These are phyloP conservation scores for Bertia moriformis DNA, from an alignment of 2,329 filamentous ascomycete genomes.

Conservation along the genomic window DNA sequence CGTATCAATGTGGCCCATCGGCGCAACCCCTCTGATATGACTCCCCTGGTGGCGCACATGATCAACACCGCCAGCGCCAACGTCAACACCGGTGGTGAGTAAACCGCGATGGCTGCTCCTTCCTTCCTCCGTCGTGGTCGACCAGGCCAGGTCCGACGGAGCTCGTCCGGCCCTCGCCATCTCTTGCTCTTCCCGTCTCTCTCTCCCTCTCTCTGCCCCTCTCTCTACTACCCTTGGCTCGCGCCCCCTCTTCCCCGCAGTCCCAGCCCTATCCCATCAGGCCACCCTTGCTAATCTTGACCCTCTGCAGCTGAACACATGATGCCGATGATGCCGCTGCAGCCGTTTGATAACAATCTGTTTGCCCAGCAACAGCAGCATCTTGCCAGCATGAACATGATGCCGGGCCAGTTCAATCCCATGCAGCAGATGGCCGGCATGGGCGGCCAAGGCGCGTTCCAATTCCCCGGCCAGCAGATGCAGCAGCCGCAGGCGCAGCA, in stretches of 20 bases:
- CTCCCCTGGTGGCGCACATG: slow-evolving; percentile 94
- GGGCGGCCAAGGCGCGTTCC: slow-evolving; percentile 68
- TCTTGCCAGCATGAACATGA: slow-evolving; percentile 96
- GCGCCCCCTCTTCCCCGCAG: too few species aligned
- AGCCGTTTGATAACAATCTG: neutral
- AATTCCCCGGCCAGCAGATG: slow-evolving; percentile 69
- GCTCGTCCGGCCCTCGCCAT: too few species aligned
- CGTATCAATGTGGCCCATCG: slow-evolving; percentile 94
- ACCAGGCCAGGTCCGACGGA: too few species aligned
- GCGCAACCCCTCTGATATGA: slow-evolving; percentile 91
- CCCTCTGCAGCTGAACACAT: neutral
- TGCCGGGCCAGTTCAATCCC: slow-evolving; percentile 68
- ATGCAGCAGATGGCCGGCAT: slow-evolving; percentile 70
- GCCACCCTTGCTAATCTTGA: too few species aligned
- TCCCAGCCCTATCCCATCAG: too few species aligned
- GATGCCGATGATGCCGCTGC: neutral
- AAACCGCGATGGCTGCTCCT: too few species aligned
- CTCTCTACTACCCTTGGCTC: too few species aligned
- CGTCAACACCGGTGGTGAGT: too few species aligned
- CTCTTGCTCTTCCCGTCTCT: too few species aligned
- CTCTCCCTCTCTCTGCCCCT: too few species aligned
- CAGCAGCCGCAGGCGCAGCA: slow-evolving; percentile 62
- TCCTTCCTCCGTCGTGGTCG: too few species aligned
- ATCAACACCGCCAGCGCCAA: slow-evolving; percentile 29
- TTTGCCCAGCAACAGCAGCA: slow-evolving; percentile 61